Percentiles rank a stretch among this genome's conserved stretches.
Conservation (phyloP, 257 asterid genomes). For the Capsicum chinense region DNA sequence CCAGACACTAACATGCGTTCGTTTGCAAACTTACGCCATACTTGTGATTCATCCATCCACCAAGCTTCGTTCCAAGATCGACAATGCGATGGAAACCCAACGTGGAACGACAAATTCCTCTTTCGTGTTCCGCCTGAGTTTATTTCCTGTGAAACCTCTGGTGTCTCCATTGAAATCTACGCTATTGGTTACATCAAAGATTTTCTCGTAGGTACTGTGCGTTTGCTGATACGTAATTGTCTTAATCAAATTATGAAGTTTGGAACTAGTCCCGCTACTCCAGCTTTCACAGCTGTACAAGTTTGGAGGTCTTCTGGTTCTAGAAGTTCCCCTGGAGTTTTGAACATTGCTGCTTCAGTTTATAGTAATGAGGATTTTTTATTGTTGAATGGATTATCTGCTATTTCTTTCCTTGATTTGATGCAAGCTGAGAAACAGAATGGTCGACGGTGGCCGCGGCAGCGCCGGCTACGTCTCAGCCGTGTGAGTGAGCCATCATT, state of each 20-base stretch:
- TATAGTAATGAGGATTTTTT: constrained; percentile 56
- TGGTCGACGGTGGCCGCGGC: constrained; percentile 43
- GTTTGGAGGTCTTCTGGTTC: constrained; percentile 64
- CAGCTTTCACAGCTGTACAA: constrained; percentile 77
- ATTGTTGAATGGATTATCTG: constrained; percentile 54
- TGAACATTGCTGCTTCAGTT: constrained; percentile 72
- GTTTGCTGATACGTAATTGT: constrained; percentile 67
- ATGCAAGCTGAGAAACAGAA: constrained; percentile 48
- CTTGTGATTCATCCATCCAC: too few species aligned
- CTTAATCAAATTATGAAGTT: constrained; percentile 24
- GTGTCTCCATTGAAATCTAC: constrained; percentile 71
- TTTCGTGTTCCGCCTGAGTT: constrained; percentile 71
- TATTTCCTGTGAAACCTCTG: constrained; percentile 75
- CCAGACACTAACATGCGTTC: too few species aligned
- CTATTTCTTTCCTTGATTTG: constrained; percentile 66
- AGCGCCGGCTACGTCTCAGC: constrained; percentile 43
- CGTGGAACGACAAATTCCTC: constrained; percentile 90
- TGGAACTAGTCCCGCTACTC: constrained; percentile 40
- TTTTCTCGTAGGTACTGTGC: constrained; percentile 39
- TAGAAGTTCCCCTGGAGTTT: constrained; percentile 71
- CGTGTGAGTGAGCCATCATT: constrained; percentile 64
- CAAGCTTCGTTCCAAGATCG: too few species aligned
- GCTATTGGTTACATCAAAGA: constrained; percentile 73
- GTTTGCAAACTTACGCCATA: too few species aligned
- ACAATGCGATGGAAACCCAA: constrained; percentile 51